Conservation (phyloP, 768 basidiomycete species). For the Cyclocybe cylindracea region DNA sequence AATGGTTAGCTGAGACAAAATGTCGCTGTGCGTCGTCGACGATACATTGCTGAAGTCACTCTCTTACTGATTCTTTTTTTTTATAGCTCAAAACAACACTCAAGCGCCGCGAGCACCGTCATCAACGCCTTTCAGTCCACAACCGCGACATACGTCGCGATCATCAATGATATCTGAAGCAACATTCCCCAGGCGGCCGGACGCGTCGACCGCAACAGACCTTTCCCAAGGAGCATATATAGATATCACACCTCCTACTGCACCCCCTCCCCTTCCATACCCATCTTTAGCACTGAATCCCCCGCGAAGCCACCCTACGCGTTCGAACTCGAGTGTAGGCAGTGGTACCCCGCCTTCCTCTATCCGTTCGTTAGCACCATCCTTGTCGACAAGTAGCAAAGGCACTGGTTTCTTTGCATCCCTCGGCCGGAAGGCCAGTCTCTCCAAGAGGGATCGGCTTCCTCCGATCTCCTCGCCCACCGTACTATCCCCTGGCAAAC, state of each 20-base stretch:
- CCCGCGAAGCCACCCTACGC: conserved; percentile 29
- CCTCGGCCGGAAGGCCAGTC: conserved; percentile 70
- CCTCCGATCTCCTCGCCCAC: conserved; percentile 19
- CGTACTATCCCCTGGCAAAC: conserved; percentile 16
- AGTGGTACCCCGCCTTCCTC: conserved; percentile 47
- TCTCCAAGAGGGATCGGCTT: conserved; percentile 26
- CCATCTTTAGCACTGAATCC: conserved; percentile 58
- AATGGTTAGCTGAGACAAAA: conserved; percentile 69
- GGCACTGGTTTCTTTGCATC: conserved; percentile 74
- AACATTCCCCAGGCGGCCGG: conserved; percentile 79
- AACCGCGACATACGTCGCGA: conserved; percentile 68
- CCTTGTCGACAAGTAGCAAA: conserved; percentile 35
- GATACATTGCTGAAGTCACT: neutral
- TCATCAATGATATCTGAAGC: conserved; percentile 74
- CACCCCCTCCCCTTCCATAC: conserved; percentile 70
- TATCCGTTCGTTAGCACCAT: conserved; percentile 48
- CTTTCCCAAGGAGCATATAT: conserved; percentile 47
- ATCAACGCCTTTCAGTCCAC: conserved; percentile 44
- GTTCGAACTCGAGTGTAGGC: conserved; percentile 31
- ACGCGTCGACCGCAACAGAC: conserved; percentile 79
- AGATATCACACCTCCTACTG: conserved; percentile 54
- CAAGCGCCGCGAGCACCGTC: conserved; percentile 34
- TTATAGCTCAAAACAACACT: conserved; percentile 29
- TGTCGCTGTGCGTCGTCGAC: conserved; percentile 48
- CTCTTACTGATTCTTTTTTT: conserved; percentile 1